phyloP scores from a whole-genome alignment of 148 eudicot species.

The Vaccinium darrowii region DNA sequence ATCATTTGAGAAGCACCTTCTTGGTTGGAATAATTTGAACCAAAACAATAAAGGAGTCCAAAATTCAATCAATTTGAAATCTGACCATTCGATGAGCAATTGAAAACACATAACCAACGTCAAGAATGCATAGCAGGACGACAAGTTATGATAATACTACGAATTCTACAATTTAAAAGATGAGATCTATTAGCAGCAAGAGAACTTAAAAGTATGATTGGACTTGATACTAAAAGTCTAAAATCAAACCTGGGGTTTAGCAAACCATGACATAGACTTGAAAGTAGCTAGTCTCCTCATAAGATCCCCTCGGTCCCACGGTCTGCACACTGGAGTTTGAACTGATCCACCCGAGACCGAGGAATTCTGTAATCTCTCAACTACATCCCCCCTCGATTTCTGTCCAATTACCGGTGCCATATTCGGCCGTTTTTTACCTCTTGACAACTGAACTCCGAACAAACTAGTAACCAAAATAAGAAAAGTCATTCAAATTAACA shows the following conservation, averaged over 20 bases:
- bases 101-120: not conserved
- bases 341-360: constrained; percentile 25
- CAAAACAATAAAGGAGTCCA: not conserved
- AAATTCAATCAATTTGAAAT: not conserved
- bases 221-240: not conserved
- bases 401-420: constrained; percentile 23
- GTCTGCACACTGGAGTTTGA: constrained; percentile 64
- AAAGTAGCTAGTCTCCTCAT: constrained; percentile 79
- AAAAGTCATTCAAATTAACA: not conserved
- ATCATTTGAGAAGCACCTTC: not conserved
- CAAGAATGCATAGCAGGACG: constrained; percentile 6
- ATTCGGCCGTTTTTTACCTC: constrained; percentile 60
- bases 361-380: constrained; percentile 27
- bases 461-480: constrained; percentile 26
- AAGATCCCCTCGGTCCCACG: constrained; percentile 91
- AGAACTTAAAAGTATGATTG: not conserved
- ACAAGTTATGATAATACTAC: not conserved
- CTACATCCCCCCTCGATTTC: constrained; percentile 36
- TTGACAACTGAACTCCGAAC: constrained; percentile 32
- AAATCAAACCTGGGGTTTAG: constrained; percentile 84
- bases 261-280: constrained; percentile 99
- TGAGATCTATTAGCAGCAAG: not conserved
- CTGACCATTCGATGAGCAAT: not conserved
- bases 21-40: not conserved
- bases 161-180: not conserved